phyloP scores from a whole-genome alignment of 1,284 basidiomycete species.

The Moesziomyces sp. region DNA sequence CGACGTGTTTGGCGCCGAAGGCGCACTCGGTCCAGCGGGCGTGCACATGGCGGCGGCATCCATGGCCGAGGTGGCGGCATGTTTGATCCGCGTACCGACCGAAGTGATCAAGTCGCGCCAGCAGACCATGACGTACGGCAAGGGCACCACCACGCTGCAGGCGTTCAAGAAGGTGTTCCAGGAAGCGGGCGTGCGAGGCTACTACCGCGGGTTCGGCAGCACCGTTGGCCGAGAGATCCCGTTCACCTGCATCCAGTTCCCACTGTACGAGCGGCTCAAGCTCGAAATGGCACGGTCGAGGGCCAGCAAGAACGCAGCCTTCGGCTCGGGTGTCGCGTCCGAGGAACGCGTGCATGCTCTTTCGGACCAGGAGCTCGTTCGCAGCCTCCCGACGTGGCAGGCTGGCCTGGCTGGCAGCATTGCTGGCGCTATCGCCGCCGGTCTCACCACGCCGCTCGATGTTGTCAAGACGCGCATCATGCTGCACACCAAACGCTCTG shows the following conservation, averaged over 20 bases:
- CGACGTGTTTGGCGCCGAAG: slow-evolving; percentile 25
- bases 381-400: slow-evolving; percentile 77
- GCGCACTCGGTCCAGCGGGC: slow-evolving; percentile 51
- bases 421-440: slow-evolving; percentile 89
- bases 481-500: slow-evolving; percentile 74
- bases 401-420: slow-evolving; percentile 91
- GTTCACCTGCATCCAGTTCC: slow-evolving; percentile 97
- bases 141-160: slow-evolving; percentile 70
- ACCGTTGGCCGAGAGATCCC: slow-evolving; percentile 90
- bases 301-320: slow-evolving; percentile 3
- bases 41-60: slow-evolving; percentile 69
- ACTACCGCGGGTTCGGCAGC: slow-evolving; percentile 82
- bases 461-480: slow-evolving; percentile 98
- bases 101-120: slow-evolving; percentile 90
- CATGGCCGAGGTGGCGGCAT: slow-evolving; percentile 75
- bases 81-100: slow-evolving; percentile 90
- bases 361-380: slow-evolving; percentile 41
- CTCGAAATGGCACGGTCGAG: slow-evolving; percentile 48
- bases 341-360: background rate
- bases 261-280: slow-evolving; percentile 92
- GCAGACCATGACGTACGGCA: slow-evolving; percentile 79
- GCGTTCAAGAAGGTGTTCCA: slow-evolving; percentile 71
- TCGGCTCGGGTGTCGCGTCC: background rate
- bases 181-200: slow-evolving; percentile 76
- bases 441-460: slow-evolving; percentile 91